These are phyloP conservation scores for Luffa aegyptiaca DNA, from an alignment of 306 rosid genomes.

Conservation along the genomic window DNA sequence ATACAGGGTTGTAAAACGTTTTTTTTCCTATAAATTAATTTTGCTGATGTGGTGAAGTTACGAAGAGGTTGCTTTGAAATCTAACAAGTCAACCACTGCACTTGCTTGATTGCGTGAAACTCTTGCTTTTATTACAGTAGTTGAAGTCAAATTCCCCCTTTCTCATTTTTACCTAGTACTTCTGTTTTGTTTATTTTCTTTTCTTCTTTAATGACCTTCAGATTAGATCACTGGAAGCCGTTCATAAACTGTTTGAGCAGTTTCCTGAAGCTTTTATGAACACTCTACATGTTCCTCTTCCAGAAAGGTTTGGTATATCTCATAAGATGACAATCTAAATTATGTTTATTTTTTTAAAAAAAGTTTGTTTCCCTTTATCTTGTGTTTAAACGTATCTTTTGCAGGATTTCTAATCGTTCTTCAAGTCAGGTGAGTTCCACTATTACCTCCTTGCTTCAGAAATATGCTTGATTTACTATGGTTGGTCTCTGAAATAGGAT, in stretches of 20 bases:
- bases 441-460: not conserved
- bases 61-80: not conserved
- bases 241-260: conserved; percentile 74
- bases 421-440: conserved; percentile 46
- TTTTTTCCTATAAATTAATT: not conserved
- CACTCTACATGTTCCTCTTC: conserved; percentile 48
- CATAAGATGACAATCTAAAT: not conserved
- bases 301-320: conserved; percentile 38
- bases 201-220: conserved; percentile 23
- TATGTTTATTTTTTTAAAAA: not conserved
- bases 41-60: not conserved
- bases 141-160: not conserved
- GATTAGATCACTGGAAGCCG: conserved; percentile 90
- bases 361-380: not conserved
- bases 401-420: conserved; percentile 43
- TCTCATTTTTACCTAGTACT: conserved; percentile 1
- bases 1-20: not conserved
- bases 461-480: not conserved
- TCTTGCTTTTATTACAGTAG: not conserved
- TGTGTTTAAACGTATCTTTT: conserved; percentile 11
- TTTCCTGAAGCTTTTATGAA: conserved; percentile 88
- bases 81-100: not conserved
- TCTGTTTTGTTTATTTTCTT: not conserved
- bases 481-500: not conserved
- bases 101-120: not conserved